Evolutionary conservation across 306 rosid species (phyloP), one percentile per base, ranked within the genome.

Genomic region (Vigna nakashimae): DNA sequence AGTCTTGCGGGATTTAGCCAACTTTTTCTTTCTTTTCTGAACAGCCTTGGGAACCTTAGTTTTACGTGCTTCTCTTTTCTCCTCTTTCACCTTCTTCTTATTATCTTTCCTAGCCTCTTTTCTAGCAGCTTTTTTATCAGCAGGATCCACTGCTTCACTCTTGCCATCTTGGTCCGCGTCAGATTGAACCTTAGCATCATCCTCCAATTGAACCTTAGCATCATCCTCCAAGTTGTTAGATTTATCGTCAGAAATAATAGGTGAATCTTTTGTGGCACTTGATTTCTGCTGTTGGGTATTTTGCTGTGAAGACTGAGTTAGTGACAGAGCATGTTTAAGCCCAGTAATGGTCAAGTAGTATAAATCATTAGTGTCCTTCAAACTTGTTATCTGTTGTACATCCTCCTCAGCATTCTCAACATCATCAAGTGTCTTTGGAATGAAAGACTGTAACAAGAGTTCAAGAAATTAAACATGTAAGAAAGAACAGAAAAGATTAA

Each of bases 21-120:
- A 5, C 88, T 94, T 94, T 18, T 87, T 85, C 96, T 88, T 90
- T 75, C 91, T 87, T 74, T 89, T 94, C 89, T 94, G 90, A 20
- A 86, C 80, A 42, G 98, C 93, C 80, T 94, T 94, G 0, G 94
- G 92, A 56, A 94, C 89, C 84, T 92, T 94, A 20, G 40, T 85
- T 79, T 88, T 92, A 17, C 96, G 88, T 9, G 96, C 86, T 71
- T 94, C 96, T 76, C 94, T 89, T 80, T 92, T 94, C 89, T 92
- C 98, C 76, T 90, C 95, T 56, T 92, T 92, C 72, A 92, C 97
- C 78, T 90, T 92, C 89, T 89, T 92, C 69, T 94, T 89, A 80
- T 92, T 84, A 82, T 92, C 98, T 79, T 92, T 94, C 71, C 98
- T 89, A 2, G 94, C 94, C 26, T 89, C 96, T 81, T 90, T 94